Evolutionary conservation across 495 filamentous ascomycete species (phyloP), one percentile per base, ranked within the genome.

Genomic region (Daldinia caldariorum): DNA sequence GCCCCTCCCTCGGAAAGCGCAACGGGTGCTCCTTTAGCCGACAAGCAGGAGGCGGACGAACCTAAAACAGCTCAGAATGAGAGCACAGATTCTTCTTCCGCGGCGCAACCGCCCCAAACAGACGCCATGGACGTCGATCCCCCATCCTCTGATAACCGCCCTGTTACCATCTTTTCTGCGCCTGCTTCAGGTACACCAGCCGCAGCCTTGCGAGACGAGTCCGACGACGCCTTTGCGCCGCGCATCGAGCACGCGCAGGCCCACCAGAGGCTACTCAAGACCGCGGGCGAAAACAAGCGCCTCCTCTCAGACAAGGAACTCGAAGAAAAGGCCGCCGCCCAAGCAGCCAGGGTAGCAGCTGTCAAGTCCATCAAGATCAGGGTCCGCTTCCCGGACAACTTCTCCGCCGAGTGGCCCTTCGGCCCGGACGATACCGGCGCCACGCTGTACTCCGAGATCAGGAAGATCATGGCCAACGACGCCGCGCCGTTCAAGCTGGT

Each of bases 371-470:
- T 97, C 43, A 83, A 88, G 43, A 85, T 99, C 61, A 93, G 91
- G 66, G 83, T 98, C 58, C 90, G 94, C 22, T 93, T 97, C 68
- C 94, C 95, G 1, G 94, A 97, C 76, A 89, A 92, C 70, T 89
- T 86, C 60, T 87, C 88, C 41, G 85, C 93, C 18, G 83, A 90
- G 31, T 86, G 88, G 73, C 83, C 83, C 49, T 89, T 93, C 73
- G 82, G 80, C 3, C 86, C 87, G 4, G 70, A 79, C 0, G 89
- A 94, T 57, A 91, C 91, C 0, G 89, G 87, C 7, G 79, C 82
- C 12, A 76, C 82, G 18, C 81, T 97, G 0, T 92, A 97, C 79
- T 79, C 80, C 7, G 91, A 89, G 67, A 89, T 95, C 47, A 73
- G 73, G 34, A 76, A 76, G 37, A 71, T 88, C 29, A 84, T 91